Evolutionary conservation across 148 eudicot genomes (phyloP), one percentile per base, ranked within the genome.

Genomic region (Persicaria maculosa): DNA sequence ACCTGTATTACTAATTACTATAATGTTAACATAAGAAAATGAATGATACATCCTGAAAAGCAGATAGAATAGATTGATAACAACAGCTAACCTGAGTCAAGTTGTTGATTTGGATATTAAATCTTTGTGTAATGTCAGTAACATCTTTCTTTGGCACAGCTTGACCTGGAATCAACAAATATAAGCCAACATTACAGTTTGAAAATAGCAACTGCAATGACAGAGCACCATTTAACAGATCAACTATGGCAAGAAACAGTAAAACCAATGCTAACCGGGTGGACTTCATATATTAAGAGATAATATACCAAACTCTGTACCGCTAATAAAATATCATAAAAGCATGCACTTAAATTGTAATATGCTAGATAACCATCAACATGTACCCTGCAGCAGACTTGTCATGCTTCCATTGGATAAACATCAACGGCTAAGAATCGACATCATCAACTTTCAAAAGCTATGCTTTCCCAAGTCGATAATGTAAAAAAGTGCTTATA

Each of bases 81-180:
- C 22, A 71, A 31, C 59, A 46, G 71, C 89, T 73, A 50, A 90
- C 98, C 86, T 94, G 98, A 82, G 98, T 94, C 86, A 94, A 84
- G 86, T 94, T 94, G 79, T 87, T 88, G 72, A 94, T 93, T 87
- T 94, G 98, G 82, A 94, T 92, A 80, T 94, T 94, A 86, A 94
- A 94, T 44, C 82, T 81, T 79, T 84, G 88, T 79, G 87, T 86
- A 45, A 87, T 81, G 55, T 87, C 92, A 70, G 74, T 53, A 40
- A 94, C 78, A 50, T 88, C 90, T 81, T 87, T 92, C 77, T 88
- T 94, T 4, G 91, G 76, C 19, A 85, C 88, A 40, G 53, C 73
- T 74, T 82, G 88, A 45, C 97, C 98, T 93, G 86, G 46, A 86
- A 74, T 68, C 55, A 82, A 67, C 45, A 81, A 10, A 83, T 65